phyloP scores from a whole-genome alignment of 306 rosid species.

The Oxytropis ochrocephala region DNA sequence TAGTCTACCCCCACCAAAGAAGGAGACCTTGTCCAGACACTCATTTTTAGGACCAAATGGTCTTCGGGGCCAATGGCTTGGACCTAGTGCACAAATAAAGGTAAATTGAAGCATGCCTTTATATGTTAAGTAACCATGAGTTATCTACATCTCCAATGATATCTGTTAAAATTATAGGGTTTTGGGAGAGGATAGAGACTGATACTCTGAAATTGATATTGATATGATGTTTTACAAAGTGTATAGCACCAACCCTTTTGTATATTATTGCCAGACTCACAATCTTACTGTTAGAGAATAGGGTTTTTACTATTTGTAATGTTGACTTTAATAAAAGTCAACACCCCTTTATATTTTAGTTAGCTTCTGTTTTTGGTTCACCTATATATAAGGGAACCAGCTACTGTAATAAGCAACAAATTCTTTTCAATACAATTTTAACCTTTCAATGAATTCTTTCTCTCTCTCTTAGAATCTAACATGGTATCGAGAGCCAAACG shows the following conservation, averaged over 20 bases:
- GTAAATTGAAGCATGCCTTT: conserved; percentile 28
- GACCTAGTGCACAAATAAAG: conserved; percentile 67
- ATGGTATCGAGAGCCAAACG: no score
- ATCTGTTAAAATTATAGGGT: neutral
- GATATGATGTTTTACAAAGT: neutral
- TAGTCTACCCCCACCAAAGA: conserved; percentile 58
- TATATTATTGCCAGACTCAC: neutral
- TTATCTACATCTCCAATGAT: conserved; percentile 2
- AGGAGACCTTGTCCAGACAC: conserved; percentile 94
- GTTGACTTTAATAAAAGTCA: no score
- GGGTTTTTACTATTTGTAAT: no score
- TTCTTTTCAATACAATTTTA: no score
- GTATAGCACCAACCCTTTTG: neutral
- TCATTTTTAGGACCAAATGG: conserved; percentile 94
- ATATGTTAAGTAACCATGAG: conserved; percentile 3
- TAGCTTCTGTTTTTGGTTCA: no score
- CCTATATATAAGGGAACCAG: no score
- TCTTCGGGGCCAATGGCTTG: conserved; percentile 88
- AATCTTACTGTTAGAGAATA: neutral
- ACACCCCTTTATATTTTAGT: no score
- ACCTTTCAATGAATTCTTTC: no score
- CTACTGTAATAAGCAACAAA: no score
- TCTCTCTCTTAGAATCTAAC: no score
- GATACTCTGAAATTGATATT: conserved; percentile 3
- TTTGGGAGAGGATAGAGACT: neutral